These are phyloP conservation scores for Apiospora koreana DNA, from an alignment of 2,329 filamentous ascomycete genomes.

Conservation along the genomic window DNA sequence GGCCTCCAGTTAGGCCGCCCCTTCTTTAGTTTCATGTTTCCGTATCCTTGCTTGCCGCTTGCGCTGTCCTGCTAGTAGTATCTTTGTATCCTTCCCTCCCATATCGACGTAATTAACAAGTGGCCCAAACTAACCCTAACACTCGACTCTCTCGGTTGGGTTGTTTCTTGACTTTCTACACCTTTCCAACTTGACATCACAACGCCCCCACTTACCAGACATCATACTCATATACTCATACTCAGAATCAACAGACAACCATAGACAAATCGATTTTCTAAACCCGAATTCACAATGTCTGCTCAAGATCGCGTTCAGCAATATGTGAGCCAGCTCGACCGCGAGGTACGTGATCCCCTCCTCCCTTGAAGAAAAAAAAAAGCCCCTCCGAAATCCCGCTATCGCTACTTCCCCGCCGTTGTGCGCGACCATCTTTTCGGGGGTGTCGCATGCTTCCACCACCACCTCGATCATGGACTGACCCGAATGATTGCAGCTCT, in stretches of 20 bases:
- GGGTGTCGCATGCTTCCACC: neutral
- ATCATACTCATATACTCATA: neutral
- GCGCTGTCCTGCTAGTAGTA: neutral
- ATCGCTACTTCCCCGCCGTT: neutral
- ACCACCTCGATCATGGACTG: neutral
- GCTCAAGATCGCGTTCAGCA: slow-evolving; percentile 75
- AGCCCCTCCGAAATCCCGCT: neutral
- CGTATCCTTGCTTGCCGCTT: slow-evolving; percentile 6
- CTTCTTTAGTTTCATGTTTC: slow-evolving; percentile 1
- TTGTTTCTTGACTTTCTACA: slow-evolving; percentile 6
- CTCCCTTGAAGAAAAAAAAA: neutral
- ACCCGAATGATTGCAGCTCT: slow-evolving; percentile 58
- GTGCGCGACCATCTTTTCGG: neutral
- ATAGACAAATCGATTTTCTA: neutral
- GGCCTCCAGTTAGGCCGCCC: neutral
- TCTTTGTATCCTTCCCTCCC: neutral
- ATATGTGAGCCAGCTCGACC: slow-evolving; percentile 78
- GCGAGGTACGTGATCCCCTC: slow-evolving; percentile 62
- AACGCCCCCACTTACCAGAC: slow-evolving; percentile 1
- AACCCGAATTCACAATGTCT: slow-evolving; percentile 59
- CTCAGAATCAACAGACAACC: neutral
- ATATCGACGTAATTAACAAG: slow-evolving; percentile 8
- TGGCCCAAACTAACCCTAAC: slow-evolving; percentile 8
- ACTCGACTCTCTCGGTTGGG: neutral
- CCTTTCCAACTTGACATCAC: slow-evolving; percentile 4